Conservation (phyloP, 2,329 filamentous ascomycete genomes). For the Zymoseptoria brevis region DNA sequence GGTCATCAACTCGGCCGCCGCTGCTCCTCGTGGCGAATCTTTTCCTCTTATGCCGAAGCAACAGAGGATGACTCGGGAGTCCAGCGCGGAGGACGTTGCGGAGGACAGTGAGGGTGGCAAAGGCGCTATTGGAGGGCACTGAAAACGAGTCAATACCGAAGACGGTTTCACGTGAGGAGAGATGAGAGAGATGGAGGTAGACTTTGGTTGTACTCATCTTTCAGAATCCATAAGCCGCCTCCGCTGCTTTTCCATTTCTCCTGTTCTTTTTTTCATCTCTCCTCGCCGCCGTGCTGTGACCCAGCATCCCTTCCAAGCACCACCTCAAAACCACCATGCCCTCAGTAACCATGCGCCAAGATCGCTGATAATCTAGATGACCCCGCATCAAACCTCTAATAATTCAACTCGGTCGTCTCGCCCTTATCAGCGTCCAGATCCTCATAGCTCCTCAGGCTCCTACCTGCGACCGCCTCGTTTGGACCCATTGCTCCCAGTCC, state of each 20-base stretch:
- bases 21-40: too few species aligned
- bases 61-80: too few species aligned
- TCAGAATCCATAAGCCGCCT: not conserved
- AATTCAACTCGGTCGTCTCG: slow-evolving; percentile 75
- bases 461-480: slow-evolving; percentile 81
- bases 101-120: too few species aligned
- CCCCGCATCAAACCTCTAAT: slow-evolving; percentile 43
- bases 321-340: not conserved
- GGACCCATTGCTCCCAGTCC: slow-evolving; percentile 69
- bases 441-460: slow-evolving; percentile 94
- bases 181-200: too few species aligned
- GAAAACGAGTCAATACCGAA: too few species aligned
- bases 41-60: too few species aligned
- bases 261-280: not conserved
- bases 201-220: too few species aligned
- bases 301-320: not conserved
- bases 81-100: too few species aligned
- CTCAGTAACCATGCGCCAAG: not conserved
- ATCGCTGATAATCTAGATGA: not conserved
- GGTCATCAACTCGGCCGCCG: too few species aligned
- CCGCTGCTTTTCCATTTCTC: not conserved
- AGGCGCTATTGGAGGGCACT: too few species aligned
- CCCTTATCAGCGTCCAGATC: slow-evolving; percentile 71
- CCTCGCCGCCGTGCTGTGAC: not conserved
- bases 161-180: too few species aligned